Base-by-base conservation (phyloP, 2,329 filamentous ascomycete genomes). In the Penicillium aurantiogriseum region DNA sequence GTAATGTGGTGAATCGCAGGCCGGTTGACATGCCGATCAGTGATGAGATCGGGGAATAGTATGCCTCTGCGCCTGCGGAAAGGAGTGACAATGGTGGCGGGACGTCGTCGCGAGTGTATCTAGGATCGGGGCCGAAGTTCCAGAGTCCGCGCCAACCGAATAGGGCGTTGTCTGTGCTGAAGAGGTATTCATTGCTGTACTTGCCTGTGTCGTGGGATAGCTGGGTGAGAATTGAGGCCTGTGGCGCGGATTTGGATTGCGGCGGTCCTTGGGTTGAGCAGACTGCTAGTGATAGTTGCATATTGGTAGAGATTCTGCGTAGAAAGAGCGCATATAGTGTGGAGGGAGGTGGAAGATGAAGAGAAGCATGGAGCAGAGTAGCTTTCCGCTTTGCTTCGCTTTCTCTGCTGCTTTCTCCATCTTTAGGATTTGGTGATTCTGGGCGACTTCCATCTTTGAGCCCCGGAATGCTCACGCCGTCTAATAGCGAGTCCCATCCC, bases 21-120 rank as follows among this genome's bases (percentile, higher is more conserved):
- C 92, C 94, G 9, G 95, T 85, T 62, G 91, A 96, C 71, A 97
- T 85, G 46, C 94, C 94, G 48, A 93, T 91, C 23, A 92, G 91
- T 71, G 97, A 97, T 73, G 97, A 97, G 58, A 97, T 78, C 0
- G 92, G 88, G 23, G 93, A 94, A 78, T 99, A 99, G 78, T 97
- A 99, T 36, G 96, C 81, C 75, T 99, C 94, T 54, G 88, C 93
- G 36, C 94, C 94, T 3, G 91, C 90, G 69, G 91, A 96, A 72
- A 97, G 91, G 21, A 93, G 87, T 9, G 92, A 77, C 86, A 89
- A 57, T 88, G 85, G 65, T 82, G 84, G 70, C 89, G 86, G 58
- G 75, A 79, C 40, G 39, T 63, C 49, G 27, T 63, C 54, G 17
- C 57, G 63, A 13, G 57, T 31, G 15, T 65, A 57, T 44, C 74